Evolutionary conservation across 1,284 basidiomycete species (phyloP).

Genomic region (Sphagnurus paluster): DNA sequence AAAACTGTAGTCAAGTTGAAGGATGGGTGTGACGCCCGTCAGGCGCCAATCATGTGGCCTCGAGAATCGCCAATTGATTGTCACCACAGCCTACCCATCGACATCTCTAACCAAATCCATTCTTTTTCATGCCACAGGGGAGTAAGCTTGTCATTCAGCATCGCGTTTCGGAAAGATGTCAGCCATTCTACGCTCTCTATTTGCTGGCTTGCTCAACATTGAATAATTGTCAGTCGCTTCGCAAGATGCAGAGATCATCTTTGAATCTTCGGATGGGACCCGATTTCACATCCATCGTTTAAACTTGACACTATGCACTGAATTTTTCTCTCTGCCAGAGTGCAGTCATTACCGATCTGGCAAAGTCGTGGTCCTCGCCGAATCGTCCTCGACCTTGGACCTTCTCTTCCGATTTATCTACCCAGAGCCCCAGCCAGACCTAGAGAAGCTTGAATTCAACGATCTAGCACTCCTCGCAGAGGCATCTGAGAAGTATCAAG

Average conservation of each 20-base stretch:
- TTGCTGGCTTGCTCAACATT: no score
- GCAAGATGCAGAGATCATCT: conserved; percentile 23
- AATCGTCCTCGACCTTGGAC: conserved; percentile 14
- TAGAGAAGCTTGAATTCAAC: conserved; percentile 7
- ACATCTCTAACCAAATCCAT: no score
- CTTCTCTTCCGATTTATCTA: conserved; percentile 16
- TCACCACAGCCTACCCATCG: no score
- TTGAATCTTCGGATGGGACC: conserved; percentile 25
- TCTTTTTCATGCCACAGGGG: no score
- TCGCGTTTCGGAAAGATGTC: no score
- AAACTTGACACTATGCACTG: conserved; percentile 21
- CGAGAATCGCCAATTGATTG: no score
- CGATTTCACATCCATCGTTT: conserved; percentile 24
- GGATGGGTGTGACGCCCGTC: no score
- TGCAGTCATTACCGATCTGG: background rate
- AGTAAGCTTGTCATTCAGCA: no score
- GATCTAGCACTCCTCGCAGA: conserved; percentile 23
- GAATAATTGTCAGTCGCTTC: conserved; percentile 23
- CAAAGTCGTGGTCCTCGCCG: conserved; percentile 9
- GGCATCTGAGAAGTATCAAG: conserved; percentile 29
- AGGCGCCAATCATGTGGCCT: no score
- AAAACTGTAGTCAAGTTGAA: no score
- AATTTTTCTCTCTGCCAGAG: conserved; percentile 11
- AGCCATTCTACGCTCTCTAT: no score
- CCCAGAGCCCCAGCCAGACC: conserved; percentile 5